Evolutionary conservation across 1,284 basidiomycete species (phyloP), one percentile per base, ranked within the genome.

Genomic region (Mycena sp.): DNA sequence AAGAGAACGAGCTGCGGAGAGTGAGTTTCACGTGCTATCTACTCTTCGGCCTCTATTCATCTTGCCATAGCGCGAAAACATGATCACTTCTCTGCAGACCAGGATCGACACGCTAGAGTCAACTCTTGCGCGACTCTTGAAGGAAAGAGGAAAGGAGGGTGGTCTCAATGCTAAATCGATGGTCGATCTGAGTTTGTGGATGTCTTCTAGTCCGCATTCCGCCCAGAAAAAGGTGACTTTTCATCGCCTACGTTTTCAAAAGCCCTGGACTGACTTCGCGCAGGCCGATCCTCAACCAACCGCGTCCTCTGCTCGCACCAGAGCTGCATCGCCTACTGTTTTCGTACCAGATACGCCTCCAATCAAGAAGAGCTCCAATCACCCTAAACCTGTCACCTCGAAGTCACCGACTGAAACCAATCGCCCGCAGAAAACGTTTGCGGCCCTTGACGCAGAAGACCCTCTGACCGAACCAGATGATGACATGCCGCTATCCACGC

Each of bases 1-100:
- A 85, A 70, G 77, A 77, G 49, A 84, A 87, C 65, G 84, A 86
- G 56, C 77, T 87, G 29, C 81, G 81, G 63, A 73, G 80, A 65
- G 86, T 85, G 64, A 32, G 76, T 76, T n/a, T 30, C 38, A 16
- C 51, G 21, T 37, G 30, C 43, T 38, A 52, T 55, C 38, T 35
- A 50, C 49, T 19, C 41, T 57, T 44, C 23, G n/a, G 43, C 60
- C 43, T 17, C 59, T 63, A 41, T 41, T 52, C 30, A 41, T 55
- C 21, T 35, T 57, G 19, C 6, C 37, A 49, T 58, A 85, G 84
- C 77, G 79, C 64, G 83, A 86, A 51, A 80, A 78, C 52, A 69
- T 78, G 60, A 79, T 81, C 40, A 75, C 67, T 58, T 75, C 74
- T 16, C 67, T 79, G 16, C 77, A 81, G 67, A 74, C 64, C 48